Evolutionary conservation across 805 yeast species (phyloP), one percentile per base, ranked within the genome.

Genomic region (Ogataea pini): DNA sequence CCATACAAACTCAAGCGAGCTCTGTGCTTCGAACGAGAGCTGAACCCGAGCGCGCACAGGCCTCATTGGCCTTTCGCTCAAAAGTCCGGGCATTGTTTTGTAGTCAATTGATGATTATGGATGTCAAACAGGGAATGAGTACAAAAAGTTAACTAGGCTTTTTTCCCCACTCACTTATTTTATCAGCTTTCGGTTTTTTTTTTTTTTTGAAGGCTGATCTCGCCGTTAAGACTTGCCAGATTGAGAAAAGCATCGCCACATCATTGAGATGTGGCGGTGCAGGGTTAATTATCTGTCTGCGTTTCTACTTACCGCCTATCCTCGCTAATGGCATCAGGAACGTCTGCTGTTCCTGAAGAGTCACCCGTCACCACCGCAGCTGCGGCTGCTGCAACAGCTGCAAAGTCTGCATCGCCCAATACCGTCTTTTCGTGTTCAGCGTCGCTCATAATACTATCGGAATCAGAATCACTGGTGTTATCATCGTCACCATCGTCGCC

Each of bases 331-430:
- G 34, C 4, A 13, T 5, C 34, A 12, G 34, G 18, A 13, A 31
- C 34, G 16, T n/a, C 24, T 4, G 18, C 38, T 17, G 42, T 40
- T 19, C 31, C 34, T 16, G 34, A 31, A 31, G 34, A 31, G 8
- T 31, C 34, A 14, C 34, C 34, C 6, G 34, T 51, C 14, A 27
- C 56, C 3, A 56, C 64, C 8, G 60, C 65, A 0, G 61, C 65
- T 2, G 65, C 67, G 1, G 68, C 68, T 2, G 64, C 69, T 1
- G 69, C 69, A 17, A 65, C 68, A 1, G 67, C 69, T 1, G 67
- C 69, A 36, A 65, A 49, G 17, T 64, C 68, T 2, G 44, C 60
- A 24, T 52, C 62, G 7, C 46, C 64, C 18, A 57, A 52, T 8
- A 43, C 52, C 18, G 51, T 50, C 31, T 49, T 50, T n/a, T 40